These are phyloP conservation scores for Aspergillus flavus DNA, from an alignment of 2,329 filamentous ascomycete species.

Conservation along the genomic window DNA sequence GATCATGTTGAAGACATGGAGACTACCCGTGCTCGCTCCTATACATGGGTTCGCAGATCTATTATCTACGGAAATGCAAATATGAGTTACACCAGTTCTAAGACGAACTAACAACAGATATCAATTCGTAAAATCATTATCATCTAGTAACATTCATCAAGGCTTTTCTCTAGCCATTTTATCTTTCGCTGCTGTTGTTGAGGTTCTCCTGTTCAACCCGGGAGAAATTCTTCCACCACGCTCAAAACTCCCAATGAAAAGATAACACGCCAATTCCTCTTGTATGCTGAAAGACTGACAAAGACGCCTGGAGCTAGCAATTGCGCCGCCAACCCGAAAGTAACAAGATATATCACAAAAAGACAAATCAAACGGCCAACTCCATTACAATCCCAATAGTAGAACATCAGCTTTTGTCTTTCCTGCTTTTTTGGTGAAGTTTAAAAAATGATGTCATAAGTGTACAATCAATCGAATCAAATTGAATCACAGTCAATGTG, in stretches of 20 bases:
- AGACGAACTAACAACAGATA: neutral
- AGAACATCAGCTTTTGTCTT: constrained; percentile 13
- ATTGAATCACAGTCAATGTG: constrained; percentile 14
- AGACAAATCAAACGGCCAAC: constrained; percentile 11
- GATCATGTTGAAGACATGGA: too few relatives aligned
- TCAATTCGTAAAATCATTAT: constrained; percentile 8
- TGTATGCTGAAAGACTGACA: constrained; percentile 1
- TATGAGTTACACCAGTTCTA: too few relatives aligned
- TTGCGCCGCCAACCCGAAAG: neutral
- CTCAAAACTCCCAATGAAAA: neutral
- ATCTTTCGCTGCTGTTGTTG: neutral
- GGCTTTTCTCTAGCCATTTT: neutral
- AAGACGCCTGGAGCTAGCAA: constrained; percentile 2
- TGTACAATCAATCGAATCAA: constrained; percentile 8
- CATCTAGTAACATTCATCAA: constrained; percentile 5
- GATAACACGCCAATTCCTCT: neutral
- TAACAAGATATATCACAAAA: neutral
- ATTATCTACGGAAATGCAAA: too few relatives aligned
- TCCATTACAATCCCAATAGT: constrained; percentile 8
- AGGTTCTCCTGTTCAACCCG: neutral
- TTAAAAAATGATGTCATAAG: neutral
- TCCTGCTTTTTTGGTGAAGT: constrained; percentile 5
- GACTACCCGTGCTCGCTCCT: too few relatives aligned
- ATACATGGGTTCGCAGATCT: too few relatives aligned
- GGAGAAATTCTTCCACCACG: neutral